A percentile compares a stretch with the other conserved stretches of the same genome.
Conservation (phyloP, 202 grass and related monocot genomes). For the Saccharum hybrid region DNA sequence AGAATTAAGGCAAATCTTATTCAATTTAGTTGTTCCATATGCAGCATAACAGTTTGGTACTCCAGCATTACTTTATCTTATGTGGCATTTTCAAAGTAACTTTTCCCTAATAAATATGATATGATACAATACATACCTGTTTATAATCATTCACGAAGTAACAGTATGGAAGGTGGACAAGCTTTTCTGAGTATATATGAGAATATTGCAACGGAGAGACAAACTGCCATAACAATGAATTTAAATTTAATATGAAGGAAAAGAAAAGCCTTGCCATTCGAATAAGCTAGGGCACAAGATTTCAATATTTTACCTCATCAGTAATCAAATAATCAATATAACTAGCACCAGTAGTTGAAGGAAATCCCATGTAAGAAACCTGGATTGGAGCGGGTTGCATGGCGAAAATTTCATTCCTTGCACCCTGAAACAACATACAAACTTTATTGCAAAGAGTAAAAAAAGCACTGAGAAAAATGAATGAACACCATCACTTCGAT, state of each 20-base stretch:
- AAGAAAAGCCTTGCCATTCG: constrained; percentile 16
- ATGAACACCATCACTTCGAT: neutral
- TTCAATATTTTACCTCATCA: constrained; percentile 18
- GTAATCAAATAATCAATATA: constrained; percentile 26
- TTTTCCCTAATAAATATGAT: neutral
- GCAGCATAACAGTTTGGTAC: neutral
- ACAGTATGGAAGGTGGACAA: constrained; percentile 20
- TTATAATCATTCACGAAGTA: constrained; percentile 22
- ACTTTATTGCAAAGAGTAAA: neutral
- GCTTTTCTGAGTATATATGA: constrained; percentile 29
- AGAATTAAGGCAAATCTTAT: no score
- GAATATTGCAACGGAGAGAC: constrained; percentile 15
- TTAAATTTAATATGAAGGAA: constrained; percentile 15
- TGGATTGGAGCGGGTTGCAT: constrained; percentile 15
- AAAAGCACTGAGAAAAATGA: constrained; percentile 4
- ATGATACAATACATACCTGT: constrained; percentile 8
- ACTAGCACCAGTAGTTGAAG: constrained; percentile 20
- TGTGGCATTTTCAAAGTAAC: neutral
- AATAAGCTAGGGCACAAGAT: constrained; percentile 26
- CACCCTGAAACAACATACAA: constrained; percentile 16
- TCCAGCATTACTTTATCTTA: neutral
- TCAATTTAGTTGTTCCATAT: no score
- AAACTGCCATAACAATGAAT: constrained; percentile 14
- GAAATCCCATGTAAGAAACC: constrained; percentile 26
- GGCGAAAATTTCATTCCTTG: constrained; percentile 4